A percentile compares a stretch with the other conserved stretches of the same genome.
phyloP scores from a whole-genome alignment of 805 yeast genomes.

The Hanseniaspora hatyaiensis region DNA sequence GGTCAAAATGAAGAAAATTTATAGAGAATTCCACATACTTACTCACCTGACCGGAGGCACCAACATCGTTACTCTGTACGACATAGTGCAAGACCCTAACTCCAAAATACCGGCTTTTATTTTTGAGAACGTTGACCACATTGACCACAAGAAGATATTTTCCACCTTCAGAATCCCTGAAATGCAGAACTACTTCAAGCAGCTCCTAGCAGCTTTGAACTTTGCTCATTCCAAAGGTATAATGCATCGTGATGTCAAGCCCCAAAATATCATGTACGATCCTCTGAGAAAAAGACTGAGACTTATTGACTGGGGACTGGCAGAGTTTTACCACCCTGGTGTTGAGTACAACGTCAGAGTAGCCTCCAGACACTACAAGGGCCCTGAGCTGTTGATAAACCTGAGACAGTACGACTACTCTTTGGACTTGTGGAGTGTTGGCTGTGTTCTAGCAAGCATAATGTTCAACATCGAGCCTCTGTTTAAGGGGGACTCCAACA shows the following conservation, averaged over 20 bases:
- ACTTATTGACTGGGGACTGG: constrained; percentile 89
- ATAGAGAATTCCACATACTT: constrained; percentile 77
- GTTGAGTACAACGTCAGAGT: constrained; percentile 85
- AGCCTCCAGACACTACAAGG: constrained; percentile 83
- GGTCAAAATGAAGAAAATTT: constrained; percentile 82
- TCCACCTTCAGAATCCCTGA: constrained; percentile 67
- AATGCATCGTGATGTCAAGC: constrained; percentile 89
- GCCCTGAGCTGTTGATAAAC: constrained; percentile 80
- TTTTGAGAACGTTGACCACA: constrained; percentile 72
- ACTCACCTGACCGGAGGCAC: constrained; percentile 79
- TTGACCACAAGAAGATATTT: constrained; percentile 76
- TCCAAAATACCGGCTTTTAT: constrained; percentile 80
- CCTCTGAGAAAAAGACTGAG: constrained; percentile 51
- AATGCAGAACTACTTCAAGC: constrained; percentile 72
- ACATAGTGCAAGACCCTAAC: constrained; percentile 77
- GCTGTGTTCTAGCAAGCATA: constrained; percentile 84
- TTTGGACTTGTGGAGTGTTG: constrained; percentile 80
- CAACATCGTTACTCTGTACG: constrained; percentile 61
- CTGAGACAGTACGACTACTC: constrained; percentile 77
- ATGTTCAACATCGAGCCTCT: constrained; percentile 83
- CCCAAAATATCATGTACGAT: constrained; percentile 89
- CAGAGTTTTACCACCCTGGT: constrained; percentile 84
- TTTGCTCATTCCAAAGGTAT: constrained; percentile 88
- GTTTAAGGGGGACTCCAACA: constrained; percentile 82
- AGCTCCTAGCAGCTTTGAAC: constrained; percentile 71